A percentile compares a stretch with the other conserved stretches of the same genome.
phyloP scores from a whole-genome alignment of 1,284 basidiomycete genomes.

The Ustilago hordei region DNA sequence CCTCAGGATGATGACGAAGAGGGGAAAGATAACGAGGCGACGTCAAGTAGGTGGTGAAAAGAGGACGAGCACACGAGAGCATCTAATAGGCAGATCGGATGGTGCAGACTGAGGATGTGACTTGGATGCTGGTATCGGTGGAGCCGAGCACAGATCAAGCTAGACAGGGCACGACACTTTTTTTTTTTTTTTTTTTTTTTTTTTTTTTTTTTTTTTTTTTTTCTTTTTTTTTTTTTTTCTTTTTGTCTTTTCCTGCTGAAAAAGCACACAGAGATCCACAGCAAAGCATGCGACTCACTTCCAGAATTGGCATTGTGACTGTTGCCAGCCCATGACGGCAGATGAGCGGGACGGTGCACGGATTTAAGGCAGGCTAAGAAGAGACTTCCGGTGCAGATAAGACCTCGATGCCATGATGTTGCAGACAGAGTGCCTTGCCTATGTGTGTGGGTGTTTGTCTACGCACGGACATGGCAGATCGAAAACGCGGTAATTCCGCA shows the following conservation, averaged over 20 bases:
- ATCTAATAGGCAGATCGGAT: constrained; percentile 6
- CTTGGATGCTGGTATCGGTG: background rate
- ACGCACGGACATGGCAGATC: constrained; percentile 30
- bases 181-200: too few relatives aligned
- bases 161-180: background rate
- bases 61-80: background rate
- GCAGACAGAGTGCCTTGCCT: background rate
- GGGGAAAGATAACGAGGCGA: constrained; percentile 2
- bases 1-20: background rate
- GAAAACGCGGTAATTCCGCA: constrained; percentile 37
- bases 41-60: background rate
- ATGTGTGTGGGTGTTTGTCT: background rate
- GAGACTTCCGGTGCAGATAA: background rate
- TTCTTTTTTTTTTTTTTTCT: too few relatives aligned
- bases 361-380: constrained; percentile 1
- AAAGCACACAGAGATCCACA: constrained; percentile 6
- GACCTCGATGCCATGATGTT: background rate
- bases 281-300: constrained; percentile 5
- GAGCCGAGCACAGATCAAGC: constrained; percentile 23
- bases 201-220: too few relatives aligned
- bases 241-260: constrained; percentile 7
- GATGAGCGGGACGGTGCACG: constrained; percentile 12
- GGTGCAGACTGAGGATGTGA: constrained; percentile 12
- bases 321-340: background rate
- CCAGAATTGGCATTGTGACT: background rate